Percentiles rank a stretch among this genome's conserved stretches.
These are phyloP conservation scores for Neodidymelliopsis sp. DNA, from an alignment of 2,329 filamentous ascomycete genomes.

Conservation along the genomic window DNA sequence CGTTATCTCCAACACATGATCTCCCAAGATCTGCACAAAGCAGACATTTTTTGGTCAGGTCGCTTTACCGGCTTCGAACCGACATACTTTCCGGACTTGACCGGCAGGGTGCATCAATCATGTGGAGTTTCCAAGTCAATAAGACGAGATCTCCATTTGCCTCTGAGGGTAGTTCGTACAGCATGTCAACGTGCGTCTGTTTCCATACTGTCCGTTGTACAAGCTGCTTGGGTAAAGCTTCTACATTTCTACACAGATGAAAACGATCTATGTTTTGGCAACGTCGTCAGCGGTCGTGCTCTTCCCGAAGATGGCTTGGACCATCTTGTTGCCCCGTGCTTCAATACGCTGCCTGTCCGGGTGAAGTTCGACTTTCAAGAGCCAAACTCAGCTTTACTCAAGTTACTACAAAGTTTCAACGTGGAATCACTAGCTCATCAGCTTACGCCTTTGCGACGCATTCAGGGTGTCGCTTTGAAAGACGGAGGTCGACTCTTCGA, in stretches of 20 bases:
- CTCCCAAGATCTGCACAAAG: conserved; percentile 55
- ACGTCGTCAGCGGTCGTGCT: conserved; percentile 80
- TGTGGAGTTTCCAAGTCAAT: conserved; percentile 32
- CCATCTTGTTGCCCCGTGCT: conserved; percentile 83
- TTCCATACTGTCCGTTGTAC: conserved; percentile 69
- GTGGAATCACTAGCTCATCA: conserved; percentile 71
- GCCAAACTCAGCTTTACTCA: conserved; percentile 66
- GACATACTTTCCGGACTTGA: conserved; percentile 50
- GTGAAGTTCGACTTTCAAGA: conserved; percentile 58
- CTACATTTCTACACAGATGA: conserved; percentile 64
- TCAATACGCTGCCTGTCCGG: conserved; percentile 84
- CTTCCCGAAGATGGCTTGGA: conserved; percentile 71
- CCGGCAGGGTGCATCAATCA: conserved; percentile 14
- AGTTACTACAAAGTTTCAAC: conserved; percentile 68
- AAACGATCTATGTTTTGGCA: conserved; percentile 83
- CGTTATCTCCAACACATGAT: conserved; percentile 69
- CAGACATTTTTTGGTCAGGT: conserved; percentile 71
- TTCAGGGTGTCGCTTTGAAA: conserved; percentile 64
- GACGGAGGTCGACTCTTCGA: conserved; percentile 73
- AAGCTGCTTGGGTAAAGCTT: conserved; percentile 75
- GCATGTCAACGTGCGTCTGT: conserved; percentile 36
- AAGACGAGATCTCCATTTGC: conserved; percentile 24
- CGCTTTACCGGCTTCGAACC: conserved; percentile 63
- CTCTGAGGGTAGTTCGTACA: conserved; percentile 30
- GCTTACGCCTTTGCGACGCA: conserved; percentile 74